Evolutionary conservation across 495 filamentous ascomycete genomes (phyloP).

Genomic region (Aspergillus coremiiformis): DNA sequence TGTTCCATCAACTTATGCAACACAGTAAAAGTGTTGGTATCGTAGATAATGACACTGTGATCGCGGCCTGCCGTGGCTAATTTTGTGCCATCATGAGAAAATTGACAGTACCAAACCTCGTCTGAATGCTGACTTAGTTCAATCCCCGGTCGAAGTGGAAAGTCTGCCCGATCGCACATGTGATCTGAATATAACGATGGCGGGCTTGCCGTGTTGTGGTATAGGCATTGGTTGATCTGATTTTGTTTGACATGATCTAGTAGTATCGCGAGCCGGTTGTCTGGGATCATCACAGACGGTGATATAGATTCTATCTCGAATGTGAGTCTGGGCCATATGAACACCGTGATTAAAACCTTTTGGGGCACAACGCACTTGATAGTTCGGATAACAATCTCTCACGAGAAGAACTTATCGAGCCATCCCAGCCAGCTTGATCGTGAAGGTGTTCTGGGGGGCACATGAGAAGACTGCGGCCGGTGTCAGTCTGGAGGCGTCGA

Average conservation of each 20-base stretch:
- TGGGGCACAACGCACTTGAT: conserved; percentile 55
- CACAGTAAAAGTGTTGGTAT: conserved; percentile 60
- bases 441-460: conserved; percentile 75
- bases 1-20: conserved; percentile 60
- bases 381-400: conserved; percentile 69
- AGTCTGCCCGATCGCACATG: conserved; percentile 68
- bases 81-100: conserved; percentile 81
- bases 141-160: conserved; percentile 59
- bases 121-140: conserved; percentile 69
- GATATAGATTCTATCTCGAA: conserved; percentile 67
- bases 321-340: conserved; percentile 1
- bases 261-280: conserved; percentile 81
- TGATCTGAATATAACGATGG: conserved; percentile 90
- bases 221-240: conserved; percentile 78
- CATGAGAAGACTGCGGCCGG: conserved; percentile 65
- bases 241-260: conserved; percentile 71
- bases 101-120: conserved; percentile 86
- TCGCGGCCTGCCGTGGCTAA: conserved; percentile 78
- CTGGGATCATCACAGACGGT: conserved; percentile 96
- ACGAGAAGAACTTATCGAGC: conserved; percentile 70
- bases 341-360: not conserved
- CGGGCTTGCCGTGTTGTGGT: conserved; percentile 72
- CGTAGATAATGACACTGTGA: conserved; percentile 70
- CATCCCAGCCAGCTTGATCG: conserved; percentile 80
- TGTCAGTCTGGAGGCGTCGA: conserved; percentile 10